Evolutionary conservation across 2,329 filamentous ascomycete species (phyloP).

Genomic region (Mollisia scopiformis): DNA sequence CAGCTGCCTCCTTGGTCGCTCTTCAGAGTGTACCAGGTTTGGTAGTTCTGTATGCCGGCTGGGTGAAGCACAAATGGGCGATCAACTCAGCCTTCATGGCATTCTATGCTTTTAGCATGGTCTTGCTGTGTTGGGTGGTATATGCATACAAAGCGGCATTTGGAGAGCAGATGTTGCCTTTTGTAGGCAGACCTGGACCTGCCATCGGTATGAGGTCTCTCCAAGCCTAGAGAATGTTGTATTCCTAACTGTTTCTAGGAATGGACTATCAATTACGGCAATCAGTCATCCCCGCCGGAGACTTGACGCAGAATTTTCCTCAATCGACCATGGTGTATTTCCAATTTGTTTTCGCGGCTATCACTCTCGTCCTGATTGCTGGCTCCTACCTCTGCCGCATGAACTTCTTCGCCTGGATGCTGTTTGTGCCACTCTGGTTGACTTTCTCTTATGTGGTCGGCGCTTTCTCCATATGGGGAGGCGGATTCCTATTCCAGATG

Average conservation of each 20-base stretch:
- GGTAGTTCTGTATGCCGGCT: constrained; percentile 50
- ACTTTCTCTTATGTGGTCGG: constrained; percentile 48
- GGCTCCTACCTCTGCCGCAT: constrained; percentile 50
- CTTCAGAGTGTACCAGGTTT: constrained; percentile 53
- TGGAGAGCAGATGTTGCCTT: constrained; percentile 51
- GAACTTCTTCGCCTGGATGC: constrained; percentile 55
- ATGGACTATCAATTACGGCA: constrained; percentile 43
- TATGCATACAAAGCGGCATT: constrained; percentile 52
- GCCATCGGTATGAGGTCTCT: constrained; percentile 36
- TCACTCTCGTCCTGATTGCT: constrained; percentile 50
- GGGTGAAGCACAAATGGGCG: constrained; percentile 51
- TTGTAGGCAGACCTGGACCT: constrained; percentile 50
- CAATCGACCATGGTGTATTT: constrained; percentile 55
- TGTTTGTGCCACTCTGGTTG: constrained; percentile 55
- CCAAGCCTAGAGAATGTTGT: background rate
- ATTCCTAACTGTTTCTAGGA: background rate
- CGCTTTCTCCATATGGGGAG: constrained; percentile 49
- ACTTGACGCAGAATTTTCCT: constrained; percentile 44
- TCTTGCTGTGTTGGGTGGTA: constrained; percentile 52
- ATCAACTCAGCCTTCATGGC: constrained; percentile 54
- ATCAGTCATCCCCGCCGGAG: constrained; percentile 45
- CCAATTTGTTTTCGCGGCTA: constrained; percentile 56
- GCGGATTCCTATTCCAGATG: constrained; percentile 47
- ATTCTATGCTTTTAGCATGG: constrained; percentile 51
- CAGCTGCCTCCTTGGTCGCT: constrained; percentile 51